Percentiles rank a stretch among this genome's conserved stretches.
These are phyloP conservation scores for Sinapis alba DNA, from an alignment of 441 rosid species.

Conservation along the genomic window DNA sequence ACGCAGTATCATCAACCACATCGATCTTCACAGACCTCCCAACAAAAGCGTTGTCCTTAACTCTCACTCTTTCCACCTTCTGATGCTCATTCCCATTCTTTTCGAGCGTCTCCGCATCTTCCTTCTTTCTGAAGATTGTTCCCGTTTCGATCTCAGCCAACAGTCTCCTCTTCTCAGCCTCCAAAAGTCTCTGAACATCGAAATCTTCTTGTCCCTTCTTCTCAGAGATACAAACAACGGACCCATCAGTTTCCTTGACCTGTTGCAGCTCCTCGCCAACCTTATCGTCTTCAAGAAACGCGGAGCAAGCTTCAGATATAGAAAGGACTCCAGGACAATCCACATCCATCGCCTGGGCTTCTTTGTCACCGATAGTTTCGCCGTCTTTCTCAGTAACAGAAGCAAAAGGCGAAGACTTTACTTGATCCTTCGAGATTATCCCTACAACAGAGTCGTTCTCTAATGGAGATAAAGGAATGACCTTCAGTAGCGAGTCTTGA, in stretches of 20 bases:
- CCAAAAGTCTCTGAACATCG: conserved; percentile 44
- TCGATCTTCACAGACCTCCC: conserved; percentile 55
- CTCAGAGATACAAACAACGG: conserved; percentile 32
- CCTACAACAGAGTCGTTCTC: conserved; percentile 33
- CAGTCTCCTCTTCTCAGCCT: conserved; percentile 59
- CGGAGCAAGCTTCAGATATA: conserved; percentile 16
- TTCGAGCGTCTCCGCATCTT: conserved; percentile 14
- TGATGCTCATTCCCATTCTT: conserved; percentile 13
- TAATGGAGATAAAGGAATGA: conserved; percentile 19
- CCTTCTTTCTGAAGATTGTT: conserved; percentile 42
- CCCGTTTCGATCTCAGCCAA: conserved; percentile 62
- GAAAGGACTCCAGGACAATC: conserved; percentile 12
- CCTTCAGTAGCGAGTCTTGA: conserved; percentile 18
- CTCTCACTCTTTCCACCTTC: conserved; percentile 30
- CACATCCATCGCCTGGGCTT: conserved; percentile 27
- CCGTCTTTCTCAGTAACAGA: conserved; percentile 31
- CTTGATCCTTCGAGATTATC: conserved; percentile 36
- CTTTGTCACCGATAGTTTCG: conserved; percentile 29
- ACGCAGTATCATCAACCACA: conserved; percentile 68
- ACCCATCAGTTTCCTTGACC: conserved; percentile 27
- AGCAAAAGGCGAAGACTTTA: conserved; percentile 28
- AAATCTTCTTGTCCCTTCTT: conserved; percentile 36
- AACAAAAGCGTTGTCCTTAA: conserved; percentile 43
- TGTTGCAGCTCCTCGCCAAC: conserved; percentile 13
- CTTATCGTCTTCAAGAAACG: conserved; percentile 24